Evolutionary conservation across 2,329 filamentous ascomycete species (phyloP).

Genomic region (Ophiostoma himal-ulmi): DNA sequence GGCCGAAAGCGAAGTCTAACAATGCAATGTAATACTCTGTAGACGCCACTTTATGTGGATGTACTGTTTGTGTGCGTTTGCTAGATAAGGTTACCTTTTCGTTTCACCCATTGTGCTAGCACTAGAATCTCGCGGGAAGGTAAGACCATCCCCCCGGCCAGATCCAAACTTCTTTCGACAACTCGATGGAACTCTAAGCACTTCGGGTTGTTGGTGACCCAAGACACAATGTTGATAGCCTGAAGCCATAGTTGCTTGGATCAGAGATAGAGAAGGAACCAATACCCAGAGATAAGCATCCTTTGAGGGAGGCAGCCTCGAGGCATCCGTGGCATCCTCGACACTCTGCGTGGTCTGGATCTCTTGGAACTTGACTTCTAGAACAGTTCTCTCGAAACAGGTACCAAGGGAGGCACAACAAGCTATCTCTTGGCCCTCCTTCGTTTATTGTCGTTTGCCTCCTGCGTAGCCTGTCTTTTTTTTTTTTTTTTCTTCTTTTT

Average conservation of each 20-base stretch:
- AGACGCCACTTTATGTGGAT: background rate
- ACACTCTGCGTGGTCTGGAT: background rate
- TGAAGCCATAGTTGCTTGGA: too few species aligned
- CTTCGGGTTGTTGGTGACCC: too few species aligned
- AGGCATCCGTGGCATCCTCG: too few species aligned
- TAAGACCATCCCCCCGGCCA: background rate
- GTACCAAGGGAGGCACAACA: background rate
- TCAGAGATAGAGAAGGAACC: background rate
- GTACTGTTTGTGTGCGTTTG: background rate
- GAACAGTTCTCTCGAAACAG: background rate
- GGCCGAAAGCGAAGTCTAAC: background rate
- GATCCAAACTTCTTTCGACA: background rate
- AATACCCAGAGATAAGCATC: background rate
- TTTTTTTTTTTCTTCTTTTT: background rate
- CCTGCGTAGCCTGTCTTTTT: background rate
- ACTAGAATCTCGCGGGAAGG: background rate
- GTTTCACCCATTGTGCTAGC: background rate
- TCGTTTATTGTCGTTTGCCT: background rate
- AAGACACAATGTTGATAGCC: too few species aligned
- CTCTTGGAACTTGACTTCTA: background rate
- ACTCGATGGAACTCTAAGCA: background rate
- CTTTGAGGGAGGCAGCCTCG: background rate
- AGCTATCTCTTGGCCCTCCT: conserved; percentile 4
- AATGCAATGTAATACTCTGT: background rate
- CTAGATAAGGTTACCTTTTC: background rate